Base-by-base conservation (phyloP, 345 rosid species). In the Viola odorata region DNA sequence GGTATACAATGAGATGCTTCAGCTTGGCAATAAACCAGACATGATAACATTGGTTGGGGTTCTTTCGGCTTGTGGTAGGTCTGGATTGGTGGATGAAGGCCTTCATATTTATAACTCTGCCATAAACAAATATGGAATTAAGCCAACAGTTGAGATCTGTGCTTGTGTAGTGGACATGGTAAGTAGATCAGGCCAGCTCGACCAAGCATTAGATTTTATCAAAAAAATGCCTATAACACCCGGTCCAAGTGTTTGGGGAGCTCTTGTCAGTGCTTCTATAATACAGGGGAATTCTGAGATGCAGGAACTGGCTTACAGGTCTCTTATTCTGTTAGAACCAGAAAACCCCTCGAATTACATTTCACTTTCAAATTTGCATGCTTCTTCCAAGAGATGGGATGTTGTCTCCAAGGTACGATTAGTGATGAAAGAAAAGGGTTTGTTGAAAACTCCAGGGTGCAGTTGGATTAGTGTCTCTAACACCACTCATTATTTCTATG, bases 181-280 rank as follows among this genome's bases (percentile, higher is more conserved):
- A 57, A 85, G 85, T 50, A 69, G 79, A 72, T 78, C 85, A 40
- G 85, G 89, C 61, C 84, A 70, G 63, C 81, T 80, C 50, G 79
- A 72, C 53, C 65, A 9, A 16, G 88, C 91, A 53, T 66, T 85
- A 7, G 77, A 72, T 12, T 87, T 83, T 62, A 80, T 85, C 53
- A 74, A 62, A 48, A 58, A 59, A 38, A 87, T 87, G 89, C 84
- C 80, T 11, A 64, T 75, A 64, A 79, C 73, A 71, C 79, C 91
- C 13, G 77, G 82, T 55, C 83, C 91, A 13, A 85, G 89, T 47
- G 69, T 81, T 37, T 87, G 91, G 95, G 91, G 89, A 2, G 84
- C 91, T 66, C 84, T 85, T 65, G 69, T 83, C 17, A 80, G 73
- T 77, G 87, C 87, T 57, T 77, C 87, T 11, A 57, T 77, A 40